phyloP scores from a whole-genome alignment of 352 stramenopile species.

The Pythium graminicola region DNA sequence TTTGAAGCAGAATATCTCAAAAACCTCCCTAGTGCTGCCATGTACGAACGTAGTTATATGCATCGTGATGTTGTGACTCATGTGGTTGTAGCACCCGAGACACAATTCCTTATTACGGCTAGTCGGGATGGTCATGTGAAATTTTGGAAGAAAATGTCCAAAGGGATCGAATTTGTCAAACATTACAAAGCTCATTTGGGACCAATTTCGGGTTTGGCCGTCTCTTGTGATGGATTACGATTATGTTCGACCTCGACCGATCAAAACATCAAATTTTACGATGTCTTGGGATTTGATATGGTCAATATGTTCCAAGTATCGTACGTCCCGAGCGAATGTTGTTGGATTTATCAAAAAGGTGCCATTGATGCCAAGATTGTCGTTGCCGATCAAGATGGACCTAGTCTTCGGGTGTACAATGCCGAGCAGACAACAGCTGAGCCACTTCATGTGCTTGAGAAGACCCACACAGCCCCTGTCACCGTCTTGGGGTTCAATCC shows the following conservation, averaged over 20 bases:
- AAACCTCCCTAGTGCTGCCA: constrained; percentile 81
- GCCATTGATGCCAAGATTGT: constrained; percentile 64
- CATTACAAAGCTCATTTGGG: constrained; percentile 96
- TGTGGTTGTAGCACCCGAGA: constrained; percentile 81
- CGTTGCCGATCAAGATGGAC: constrained; percentile 55
- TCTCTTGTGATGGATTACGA: constrained; percentile 78
- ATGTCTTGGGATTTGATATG: constrained; percentile 98
- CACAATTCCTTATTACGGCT: constrained; percentile 96
- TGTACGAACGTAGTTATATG: constrained; percentile 98
- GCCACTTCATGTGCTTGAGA: constrained; percentile 59
- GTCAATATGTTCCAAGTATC: constrained; percentile 92
- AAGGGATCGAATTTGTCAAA: constrained; percentile 98
- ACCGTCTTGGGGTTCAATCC: constrained; percentile 85
- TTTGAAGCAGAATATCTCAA: constrained; percentile 73
- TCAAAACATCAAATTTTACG: constrained; percentile 97
- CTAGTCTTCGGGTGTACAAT: constrained; percentile 83
- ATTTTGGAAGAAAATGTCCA: constrained; percentile 98
- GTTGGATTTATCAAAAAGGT: constrained; percentile 62
- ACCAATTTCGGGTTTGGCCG: constrained; percentile 76
- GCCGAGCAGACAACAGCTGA: constrained; percentile 49
- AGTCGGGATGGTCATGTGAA: constrained; percentile 97
- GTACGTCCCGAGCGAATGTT: constrained; percentile 63
- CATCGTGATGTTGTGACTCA: constrained; percentile 94
- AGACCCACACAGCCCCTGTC: constrained; percentile 89
- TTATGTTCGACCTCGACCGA: constrained; percentile 87